phyloP scores from a whole-genome alignment of 208 protist genomes.

The Blechomonas ayalai region DNA sequence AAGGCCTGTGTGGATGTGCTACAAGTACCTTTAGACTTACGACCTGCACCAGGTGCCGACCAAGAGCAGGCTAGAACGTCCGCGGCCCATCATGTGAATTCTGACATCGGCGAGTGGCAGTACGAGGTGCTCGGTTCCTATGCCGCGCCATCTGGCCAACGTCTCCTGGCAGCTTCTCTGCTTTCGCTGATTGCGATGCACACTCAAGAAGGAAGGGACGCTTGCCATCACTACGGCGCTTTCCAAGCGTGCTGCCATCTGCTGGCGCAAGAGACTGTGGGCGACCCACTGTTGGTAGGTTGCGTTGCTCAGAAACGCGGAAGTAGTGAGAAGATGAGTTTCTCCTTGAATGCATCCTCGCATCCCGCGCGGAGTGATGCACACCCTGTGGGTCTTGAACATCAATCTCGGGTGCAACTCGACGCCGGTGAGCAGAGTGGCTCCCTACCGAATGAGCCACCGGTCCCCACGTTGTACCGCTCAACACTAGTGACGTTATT shows the following conservation, averaged over 20 bases:
- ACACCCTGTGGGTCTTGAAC: too few species aligned
- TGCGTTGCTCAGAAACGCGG: too few species aligned
- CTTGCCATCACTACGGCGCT: conserved; percentile 33
- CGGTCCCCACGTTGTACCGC: conserved; percentile 13
- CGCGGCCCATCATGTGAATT: neutral
- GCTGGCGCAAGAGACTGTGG: conserved; percentile 18
- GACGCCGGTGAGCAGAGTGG: too few species aligned
- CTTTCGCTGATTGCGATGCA: conserved; percentile 52
- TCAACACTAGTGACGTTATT: conserved; percentile 31
- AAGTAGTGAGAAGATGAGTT: too few species aligned
- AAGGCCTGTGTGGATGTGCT: conserved; percentile 51
- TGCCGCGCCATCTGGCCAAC: conserved; percentile 47
- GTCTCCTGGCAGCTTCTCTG: conserved; percentile 51
- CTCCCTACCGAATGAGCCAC: too few species aligned
- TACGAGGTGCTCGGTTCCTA: conserved; percentile 46
- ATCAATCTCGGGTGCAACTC: too few species aligned
- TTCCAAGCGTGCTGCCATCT: conserved; percentile 67
- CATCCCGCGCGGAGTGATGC: neutral
- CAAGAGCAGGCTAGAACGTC: neutral
- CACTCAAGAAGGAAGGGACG: conserved; percentile 31
- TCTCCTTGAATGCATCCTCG: too few species aligned
- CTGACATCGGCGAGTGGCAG: conserved; percentile 60
- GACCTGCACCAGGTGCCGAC: conserved; percentile 1
- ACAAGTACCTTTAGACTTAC: conserved; percentile 39
- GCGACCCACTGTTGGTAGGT: conserved; percentile 7